A percentile compares a stretch with the other conserved stretches of the same genome.
Evolutionary conservation across 345 rosid genomes (phyloP).

Genomic region (Populus pruinosa): DNA sequence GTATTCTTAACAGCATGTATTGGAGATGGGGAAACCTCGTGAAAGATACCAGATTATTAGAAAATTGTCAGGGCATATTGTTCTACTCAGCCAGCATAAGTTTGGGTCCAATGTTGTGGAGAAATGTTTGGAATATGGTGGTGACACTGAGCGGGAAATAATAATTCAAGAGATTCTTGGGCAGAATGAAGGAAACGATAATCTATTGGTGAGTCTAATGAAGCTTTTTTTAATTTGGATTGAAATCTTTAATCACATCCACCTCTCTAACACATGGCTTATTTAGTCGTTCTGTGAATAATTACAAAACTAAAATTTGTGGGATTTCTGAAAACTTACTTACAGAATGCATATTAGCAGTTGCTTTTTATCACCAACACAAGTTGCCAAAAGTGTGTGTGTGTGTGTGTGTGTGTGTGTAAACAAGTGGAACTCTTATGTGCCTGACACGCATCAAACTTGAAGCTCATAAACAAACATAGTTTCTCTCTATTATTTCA

Average conservation of each 20-base stretch:
- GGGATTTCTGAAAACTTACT: not conserved
- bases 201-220: constrained; percentile 61
- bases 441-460: not conserved
- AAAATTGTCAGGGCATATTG: constrained; percentile 78
- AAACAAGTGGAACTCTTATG: not conserved
- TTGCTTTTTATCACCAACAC: not conserved
- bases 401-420: not conserved
- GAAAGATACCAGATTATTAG: constrained; percentile 74
- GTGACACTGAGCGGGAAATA: constrained; percentile 59
- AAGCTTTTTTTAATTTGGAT: not conserved
- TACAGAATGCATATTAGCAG: not conserved
- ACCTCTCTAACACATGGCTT: not conserved
- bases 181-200: constrained; percentile 67
- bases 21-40: constrained; percentile 76
- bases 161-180: constrained; percentile 84
- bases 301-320: not conserved
- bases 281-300: not conserved
- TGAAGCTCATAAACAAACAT: not conserved
- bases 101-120: constrained; percentile 95
- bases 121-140: constrained; percentile 88
- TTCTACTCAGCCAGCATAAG: constrained; percentile 95
- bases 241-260: not conserved
- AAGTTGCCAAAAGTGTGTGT: not conserved
- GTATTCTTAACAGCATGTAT: constrained; percentile 59
- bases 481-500: not conserved